Evolutionary conservation across 1,139 yeast genomes (phyloP).

Genomic region (Hanseniaspora sp.): DNA sequence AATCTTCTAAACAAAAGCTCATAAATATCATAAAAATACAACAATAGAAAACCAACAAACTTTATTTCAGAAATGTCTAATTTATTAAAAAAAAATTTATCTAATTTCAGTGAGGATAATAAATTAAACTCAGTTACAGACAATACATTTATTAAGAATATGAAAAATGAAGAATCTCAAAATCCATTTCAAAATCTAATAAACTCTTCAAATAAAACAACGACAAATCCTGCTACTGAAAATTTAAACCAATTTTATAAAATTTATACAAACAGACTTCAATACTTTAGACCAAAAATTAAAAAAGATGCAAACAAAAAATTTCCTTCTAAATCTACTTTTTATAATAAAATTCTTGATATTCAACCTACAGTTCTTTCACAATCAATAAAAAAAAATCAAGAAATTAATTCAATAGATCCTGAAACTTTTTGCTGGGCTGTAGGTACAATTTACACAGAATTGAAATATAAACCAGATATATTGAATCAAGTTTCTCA

Average conservation of each 20-base stretch:
- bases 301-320: not conserved
- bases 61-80: not conserved
- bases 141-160: not conserved
- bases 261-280: conserved; percentile 7
- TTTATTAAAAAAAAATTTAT: not conserved
- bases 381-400: conserved; percentile 27
- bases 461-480: conserved; percentile 74
- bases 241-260: conserved; percentile 10
- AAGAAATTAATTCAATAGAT: not conserved
- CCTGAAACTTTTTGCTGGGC: conserved; percentile 49
- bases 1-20: no score
- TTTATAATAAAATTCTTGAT: conserved; percentile 7
- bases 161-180: not conserved
- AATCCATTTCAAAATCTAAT: not conserved
- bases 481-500: conserved; percentile 68
- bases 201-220: not conserved
- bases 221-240: not conserved
- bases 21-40: no score
- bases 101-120: not conserved
- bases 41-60: no score
- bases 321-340: not conserved
- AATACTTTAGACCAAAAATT: conserved; percentile 4
- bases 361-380: conserved; percentile 11
- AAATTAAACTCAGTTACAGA: not conserved
- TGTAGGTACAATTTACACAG: conserved; percentile 80